A percentile compares a stretch with the other conserved stretches of the same genome.
phyloP scores from a whole-genome alignment of 495 filamentous ascomycete species.

The Penicillium coprophilum region DNA sequence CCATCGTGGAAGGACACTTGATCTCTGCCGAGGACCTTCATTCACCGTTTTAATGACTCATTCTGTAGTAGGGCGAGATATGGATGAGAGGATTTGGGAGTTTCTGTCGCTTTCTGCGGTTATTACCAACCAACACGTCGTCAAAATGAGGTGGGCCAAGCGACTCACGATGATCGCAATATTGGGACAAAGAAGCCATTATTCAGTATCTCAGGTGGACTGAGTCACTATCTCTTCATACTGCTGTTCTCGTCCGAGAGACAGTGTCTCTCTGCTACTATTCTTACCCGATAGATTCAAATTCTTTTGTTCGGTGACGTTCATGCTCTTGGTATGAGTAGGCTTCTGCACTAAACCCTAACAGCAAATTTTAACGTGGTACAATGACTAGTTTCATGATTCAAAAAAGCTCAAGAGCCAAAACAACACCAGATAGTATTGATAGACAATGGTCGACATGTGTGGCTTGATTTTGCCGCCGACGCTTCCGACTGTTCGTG shows the following conservation, averaged over 20 bases:
- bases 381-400: neutral
- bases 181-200: neutral
- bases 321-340: neutral
- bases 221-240: constrained; percentile 6
- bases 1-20: neutral
- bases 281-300: neutral
- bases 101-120: constrained; percentile 7
- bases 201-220: neutral
- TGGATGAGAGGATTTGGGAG: neutral
- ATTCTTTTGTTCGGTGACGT: neutral
- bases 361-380: neutral
- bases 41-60: constrained; percentile 11
- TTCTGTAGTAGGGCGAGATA: neutral
- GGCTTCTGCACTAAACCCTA: neutral
- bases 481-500: neutral
- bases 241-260: neutral
- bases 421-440: neutral
- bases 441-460: neutral
- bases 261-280: neutral
- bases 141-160: neutral
- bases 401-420: neutral
- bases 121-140: neutral
- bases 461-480: neutral
- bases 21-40: neutral
- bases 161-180: constrained; percentile 1